Percentiles rank a stretch among this genome's conserved stretches.
Conservation (phyloP, 192 early-diverging fungal genomes). For the Pilaira anomala region DNA sequence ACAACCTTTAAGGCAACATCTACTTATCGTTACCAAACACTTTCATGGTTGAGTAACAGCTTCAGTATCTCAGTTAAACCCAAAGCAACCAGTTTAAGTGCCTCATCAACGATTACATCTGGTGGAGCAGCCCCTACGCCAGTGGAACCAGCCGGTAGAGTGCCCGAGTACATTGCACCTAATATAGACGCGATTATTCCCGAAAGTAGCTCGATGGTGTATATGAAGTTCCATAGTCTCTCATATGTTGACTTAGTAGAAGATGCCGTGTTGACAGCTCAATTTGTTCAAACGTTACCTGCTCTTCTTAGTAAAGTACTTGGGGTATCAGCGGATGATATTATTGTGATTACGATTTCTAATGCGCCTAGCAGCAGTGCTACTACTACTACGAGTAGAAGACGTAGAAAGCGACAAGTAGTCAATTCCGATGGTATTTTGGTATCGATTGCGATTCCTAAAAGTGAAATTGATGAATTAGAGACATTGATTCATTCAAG, state of each 20-base stretch:
- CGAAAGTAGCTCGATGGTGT: slow-evolving; percentile 13
- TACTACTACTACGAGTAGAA: neutral
- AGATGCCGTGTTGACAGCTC: slow-evolving; percentile 26
- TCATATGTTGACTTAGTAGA: slow-evolving; percentile 32
- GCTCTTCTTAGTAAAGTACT: slow-evolving; percentile 16
- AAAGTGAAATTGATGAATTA: neutral
- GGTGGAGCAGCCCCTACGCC: neutral
- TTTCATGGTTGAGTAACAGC: slow-evolving; percentile 14
- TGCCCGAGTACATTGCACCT: slow-evolving; percentile 29
- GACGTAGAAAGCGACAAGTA: neutral
- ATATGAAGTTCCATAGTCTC: slow-evolving; percentile 23
- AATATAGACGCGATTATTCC: slow-evolving; percentile 25
- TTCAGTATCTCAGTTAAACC: slow-evolving; percentile 5
- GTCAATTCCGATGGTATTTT: slow-evolving; percentile 16
- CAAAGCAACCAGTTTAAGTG: neutral
- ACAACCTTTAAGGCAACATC: slow-evolving; percentile 15
- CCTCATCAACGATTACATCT: neutral
- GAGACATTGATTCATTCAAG: slow-evolving; percentile 8
- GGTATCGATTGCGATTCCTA: slow-evolving; percentile 28
- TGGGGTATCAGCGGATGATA: slow-evolving; percentile 15
- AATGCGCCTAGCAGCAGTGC: neutral
- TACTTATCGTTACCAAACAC: slow-evolving; percentile 24
- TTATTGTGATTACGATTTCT: slow-evolving; percentile 30
- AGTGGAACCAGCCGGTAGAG: neutral
- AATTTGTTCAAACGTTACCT: slow-evolving; percentile 29